These are phyloP conservation scores for Hymenoscyphus linearis DNA, from an alignment of 2,329 filamentous ascomycete genomes.

Conservation along the genomic window DNA sequence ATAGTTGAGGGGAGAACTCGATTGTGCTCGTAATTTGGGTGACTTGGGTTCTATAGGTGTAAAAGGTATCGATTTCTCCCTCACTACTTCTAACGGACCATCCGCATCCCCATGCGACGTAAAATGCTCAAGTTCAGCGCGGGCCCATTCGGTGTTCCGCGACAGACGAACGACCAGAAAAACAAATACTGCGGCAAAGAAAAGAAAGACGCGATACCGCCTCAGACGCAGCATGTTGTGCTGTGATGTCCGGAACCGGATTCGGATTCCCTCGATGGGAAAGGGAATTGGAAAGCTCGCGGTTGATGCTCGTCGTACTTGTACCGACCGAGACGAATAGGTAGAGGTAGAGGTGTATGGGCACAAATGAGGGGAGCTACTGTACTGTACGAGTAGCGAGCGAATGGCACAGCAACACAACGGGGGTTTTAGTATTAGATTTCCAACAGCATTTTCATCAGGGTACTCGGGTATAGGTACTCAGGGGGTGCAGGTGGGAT, in stretches of 20 bases:
- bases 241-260: not conserved
- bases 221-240: conserved; percentile 51
- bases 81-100: not conserved
- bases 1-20: not conserved
- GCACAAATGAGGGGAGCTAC: not conserved
- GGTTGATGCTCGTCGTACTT: not conserved
- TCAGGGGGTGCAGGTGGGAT: not conserved
- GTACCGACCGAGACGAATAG: not conserved
- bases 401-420: not conserved
- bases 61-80: not conserved
- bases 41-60: not conserved
- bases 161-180: conserved; percentile 49
- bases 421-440: not conserved
- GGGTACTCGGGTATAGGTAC: too few relatives aligned
- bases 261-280: not conserved
- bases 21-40: not conserved
- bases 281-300: not conserved
- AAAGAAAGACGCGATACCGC: conserved; percentile 53
- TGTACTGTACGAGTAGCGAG: not conserved
- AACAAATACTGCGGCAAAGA: conserved; percentile 40
- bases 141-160: conserved; percentile 36
- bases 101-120: not conserved
- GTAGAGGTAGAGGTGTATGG: too few relatives aligned
- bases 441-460: not conserved
- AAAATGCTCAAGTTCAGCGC: not conserved